Evolutionary conservation across 768 basidiomycete genomes (phyloP), one percentile per base, ranked within the genome.

Genomic region (Mycena amicta): DNA sequence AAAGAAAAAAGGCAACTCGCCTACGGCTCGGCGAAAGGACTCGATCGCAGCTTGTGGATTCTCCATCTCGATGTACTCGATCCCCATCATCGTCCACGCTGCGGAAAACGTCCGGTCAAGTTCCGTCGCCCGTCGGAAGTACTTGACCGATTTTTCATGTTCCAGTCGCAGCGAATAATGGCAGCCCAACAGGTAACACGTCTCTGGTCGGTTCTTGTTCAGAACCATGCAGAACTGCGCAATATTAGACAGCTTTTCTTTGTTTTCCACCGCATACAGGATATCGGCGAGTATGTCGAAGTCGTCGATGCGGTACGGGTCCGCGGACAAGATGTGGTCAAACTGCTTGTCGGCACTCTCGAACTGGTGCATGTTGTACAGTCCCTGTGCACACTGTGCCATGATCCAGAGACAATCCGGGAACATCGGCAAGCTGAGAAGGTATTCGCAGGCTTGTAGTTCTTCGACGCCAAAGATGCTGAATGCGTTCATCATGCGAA

Each of bases 51-150:
- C 91, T 68, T 91, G 89, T 11, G 86, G 83, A 70, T 93, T 92
- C 70, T 87, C 88, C 82, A 90, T 79, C 72, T 93, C 91, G 45
- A 91, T 83, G 63, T 85, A 92, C 69, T 92, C 90, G 66, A 91
- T 88, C 2, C 91, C 90, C 86, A 93, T 88, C 52, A 93, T 74
- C 2, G 89, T 91, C 90, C 91, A 93, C 3, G 91, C 90, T 0
- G 87, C 84, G 13, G 89, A 74, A 66, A 87, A 92, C 3, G 84
- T 87, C 41, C 86, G 77, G 68, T 93, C 89, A n/a, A 93, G 77
- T 63, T 88, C 83, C 12, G 89, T 84, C 1, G 90, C 88, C 15
- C 90, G 79, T 50, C 83, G 79, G 72, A 92, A 93, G 70, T 91
- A 92, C 59, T 84, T 83, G 56, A 89, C 83, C 0, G 91, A 89